Evolutionary conservation across 2,329 filamentous ascomycete genomes (phyloP).

Genomic region (Botryotinia globosa): DNA sequence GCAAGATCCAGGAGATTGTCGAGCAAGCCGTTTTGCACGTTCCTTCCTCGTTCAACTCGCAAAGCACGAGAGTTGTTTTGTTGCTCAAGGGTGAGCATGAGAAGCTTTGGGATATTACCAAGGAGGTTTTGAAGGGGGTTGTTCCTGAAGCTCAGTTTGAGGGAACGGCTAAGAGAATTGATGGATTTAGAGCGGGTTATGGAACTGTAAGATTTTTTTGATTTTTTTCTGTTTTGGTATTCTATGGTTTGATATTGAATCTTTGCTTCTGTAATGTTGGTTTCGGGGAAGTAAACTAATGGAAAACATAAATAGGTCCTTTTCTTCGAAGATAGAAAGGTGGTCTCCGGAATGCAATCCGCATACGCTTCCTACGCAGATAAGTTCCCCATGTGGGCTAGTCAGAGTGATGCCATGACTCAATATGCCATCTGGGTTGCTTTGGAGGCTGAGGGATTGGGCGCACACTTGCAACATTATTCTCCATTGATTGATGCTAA

Average conservation of each 20-base stretch:
- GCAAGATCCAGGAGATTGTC: conserved; percentile 63
- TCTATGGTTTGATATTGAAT: no score
- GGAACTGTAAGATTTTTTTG: conserved; percentile 62
- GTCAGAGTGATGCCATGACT: conserved; percentile 77
- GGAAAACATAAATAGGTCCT: conserved; percentile 53
- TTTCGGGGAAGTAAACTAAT: background rate
- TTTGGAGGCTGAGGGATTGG: conserved; percentile 78
- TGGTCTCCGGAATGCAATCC: conserved; percentile 63
- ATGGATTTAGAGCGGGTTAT: conserved; percentile 66
- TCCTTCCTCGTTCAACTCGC: conserved; percentile 85
- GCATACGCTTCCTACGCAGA: conserved; percentile 73
- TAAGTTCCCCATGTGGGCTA: conserved; percentile 73
- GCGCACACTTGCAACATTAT: conserved; percentile 91
- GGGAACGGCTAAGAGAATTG: conserved; percentile 31
- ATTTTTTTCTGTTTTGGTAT: background rate
- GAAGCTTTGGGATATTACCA: conserved; percentile 77
- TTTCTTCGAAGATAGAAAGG: conserved; percentile 78
- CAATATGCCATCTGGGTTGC: conserved; percentile 79
- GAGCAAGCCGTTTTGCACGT: conserved; percentile 62
- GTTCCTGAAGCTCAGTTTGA: conserved; percentile 51
- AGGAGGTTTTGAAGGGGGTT: conserved; percentile 62
- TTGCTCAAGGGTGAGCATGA: conserved; percentile 81
- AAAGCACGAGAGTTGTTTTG: conserved; percentile 74
- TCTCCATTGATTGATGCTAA: conserved; percentile 79
- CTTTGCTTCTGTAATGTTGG: background rate